A percentile compares a stretch with the other conserved stretches of the same genome.
These are phyloP conservation scores for Tetrahymena borealis DNA, from an alignment of 73 alveolate species.

Conservation along the genomic window DNA sequence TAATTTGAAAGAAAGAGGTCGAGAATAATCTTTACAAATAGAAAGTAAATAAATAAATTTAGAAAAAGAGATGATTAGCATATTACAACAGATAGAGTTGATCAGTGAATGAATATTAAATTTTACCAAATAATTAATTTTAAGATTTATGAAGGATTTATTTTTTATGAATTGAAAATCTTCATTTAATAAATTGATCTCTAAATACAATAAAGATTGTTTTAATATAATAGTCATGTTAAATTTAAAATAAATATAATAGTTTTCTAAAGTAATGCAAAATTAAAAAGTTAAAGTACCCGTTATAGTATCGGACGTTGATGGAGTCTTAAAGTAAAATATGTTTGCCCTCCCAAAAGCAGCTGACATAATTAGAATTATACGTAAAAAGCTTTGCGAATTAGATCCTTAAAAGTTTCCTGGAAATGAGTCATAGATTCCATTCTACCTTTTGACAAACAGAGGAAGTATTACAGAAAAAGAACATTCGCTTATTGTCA, in stretches of 20 bases:
- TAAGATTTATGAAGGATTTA: too few species aligned
- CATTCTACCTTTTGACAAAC: background rate
- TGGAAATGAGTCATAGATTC: background rate
- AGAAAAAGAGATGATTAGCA: too few species aligned
- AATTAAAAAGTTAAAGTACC: background rate
- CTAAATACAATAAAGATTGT: too few species aligned
- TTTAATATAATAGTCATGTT: background rate
- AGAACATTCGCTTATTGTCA: background rate
- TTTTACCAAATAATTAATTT: too few species aligned
- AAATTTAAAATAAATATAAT: background rate
- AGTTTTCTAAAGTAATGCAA: background rate
- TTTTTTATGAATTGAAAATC: too few species aligned
- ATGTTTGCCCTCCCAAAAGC: background rate
- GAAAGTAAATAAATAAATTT: too few species aligned
- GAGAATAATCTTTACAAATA: too few species aligned
- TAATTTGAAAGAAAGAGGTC: too few species aligned
- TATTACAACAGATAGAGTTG: too few species aligned
- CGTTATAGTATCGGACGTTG: background rate
- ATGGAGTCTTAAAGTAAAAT: background rate
- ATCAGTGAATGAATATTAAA: too few species aligned
- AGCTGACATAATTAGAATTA: background rate
- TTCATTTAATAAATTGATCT: too few species aligned
- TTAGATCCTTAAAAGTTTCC: background rate
- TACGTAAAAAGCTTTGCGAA: background rate
- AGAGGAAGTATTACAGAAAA: background rate